Percentiles rank a stretch among this genome's conserved stretches.
Conservation (phyloP, 495 filamentous ascomycete genomes). For the Achaetomiella virescens region DNA sequence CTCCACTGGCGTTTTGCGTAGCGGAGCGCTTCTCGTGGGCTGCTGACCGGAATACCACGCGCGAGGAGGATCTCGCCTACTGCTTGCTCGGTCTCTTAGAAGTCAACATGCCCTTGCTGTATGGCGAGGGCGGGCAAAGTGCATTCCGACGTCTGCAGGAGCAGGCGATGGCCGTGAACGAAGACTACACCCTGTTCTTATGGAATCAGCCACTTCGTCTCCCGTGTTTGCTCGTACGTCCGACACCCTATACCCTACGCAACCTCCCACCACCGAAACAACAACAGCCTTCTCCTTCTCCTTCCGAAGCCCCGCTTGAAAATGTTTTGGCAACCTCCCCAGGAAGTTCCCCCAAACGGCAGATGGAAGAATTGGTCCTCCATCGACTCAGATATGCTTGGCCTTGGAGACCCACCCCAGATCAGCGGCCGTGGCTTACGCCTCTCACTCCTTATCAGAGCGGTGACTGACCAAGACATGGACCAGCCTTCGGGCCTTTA, state of each 20-base stretch:
- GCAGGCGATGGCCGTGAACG: background rate
- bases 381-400: background rate
- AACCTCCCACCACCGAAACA: no score
- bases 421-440: background rate
- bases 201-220: background rate
- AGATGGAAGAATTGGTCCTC: background rate
- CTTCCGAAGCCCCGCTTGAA: background rate
- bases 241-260: no score
- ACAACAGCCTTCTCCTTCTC: no score
- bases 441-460: background rate
- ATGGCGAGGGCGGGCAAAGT: background rate
- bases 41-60: background rate
- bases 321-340: background rate
- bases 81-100: constrained; percentile 1
- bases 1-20: no score
- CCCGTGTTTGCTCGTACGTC: no score
- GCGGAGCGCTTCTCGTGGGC: constrained; percentile 6
- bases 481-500: no score
- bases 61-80: constrained; percentile 4
- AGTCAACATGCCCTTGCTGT: background rate
- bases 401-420: background rate
- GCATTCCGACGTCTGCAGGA: constrained; percentile 13
- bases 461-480: background rate
- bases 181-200: background rate
- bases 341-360: background rate